Percentiles rank a stretch among this genome's conserved stretches.
Evolutionary conservation across 768 basidiomycete species (phyloP).

Genomic region (Nidularia pulvinata): DNA sequence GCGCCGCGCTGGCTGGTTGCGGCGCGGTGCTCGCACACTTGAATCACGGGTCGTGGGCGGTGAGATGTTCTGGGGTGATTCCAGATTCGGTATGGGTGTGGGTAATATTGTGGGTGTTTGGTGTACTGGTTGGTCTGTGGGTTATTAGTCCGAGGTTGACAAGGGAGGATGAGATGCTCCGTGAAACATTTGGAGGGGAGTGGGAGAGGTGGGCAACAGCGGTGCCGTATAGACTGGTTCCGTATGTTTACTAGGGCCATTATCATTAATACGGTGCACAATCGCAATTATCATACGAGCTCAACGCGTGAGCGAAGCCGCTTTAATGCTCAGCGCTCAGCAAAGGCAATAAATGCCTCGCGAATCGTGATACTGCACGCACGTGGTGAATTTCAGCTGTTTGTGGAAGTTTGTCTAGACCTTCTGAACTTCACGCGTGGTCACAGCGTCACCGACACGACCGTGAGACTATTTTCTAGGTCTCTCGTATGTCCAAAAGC

Average conservation of each 20-base stretch:
- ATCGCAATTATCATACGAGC: no score
- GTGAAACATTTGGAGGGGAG: slow-evolving; percentile 22
- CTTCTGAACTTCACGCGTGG: no score
- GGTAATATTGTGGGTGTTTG: slow-evolving; percentile 9
- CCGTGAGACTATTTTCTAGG: no score
- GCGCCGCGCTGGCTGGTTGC: slow-evolving; percentile 12
- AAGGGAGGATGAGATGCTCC: slow-evolving; percentile 27
- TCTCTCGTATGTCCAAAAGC: no score
- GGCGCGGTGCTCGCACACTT: slow-evolving; percentile 28
- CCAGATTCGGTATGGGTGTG: slow-evolving; percentile 6
- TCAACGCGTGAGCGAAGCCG: no score
- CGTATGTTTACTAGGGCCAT: slow-evolving; percentile 18
- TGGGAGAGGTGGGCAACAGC: slow-evolving; percentile 25
- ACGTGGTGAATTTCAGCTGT: no score
- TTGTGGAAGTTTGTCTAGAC: no score
- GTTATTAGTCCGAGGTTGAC: slow-evolving; percentile 14
- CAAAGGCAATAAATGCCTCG: not conserved
- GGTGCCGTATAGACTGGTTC: slow-evolving; percentile 26
- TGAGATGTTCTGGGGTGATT: slow-evolving; percentile 12
- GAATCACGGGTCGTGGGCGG: slow-evolving; percentile 23
- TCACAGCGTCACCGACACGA: no score
- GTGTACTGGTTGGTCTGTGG: not conserved
- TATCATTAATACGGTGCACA: no score
- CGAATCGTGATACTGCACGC: no score
- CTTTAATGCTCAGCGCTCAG: not conserved